Conservation (phyloP, 2,329 filamentous ascomycete species). For the Phyllosticta citriasiana region DNA sequence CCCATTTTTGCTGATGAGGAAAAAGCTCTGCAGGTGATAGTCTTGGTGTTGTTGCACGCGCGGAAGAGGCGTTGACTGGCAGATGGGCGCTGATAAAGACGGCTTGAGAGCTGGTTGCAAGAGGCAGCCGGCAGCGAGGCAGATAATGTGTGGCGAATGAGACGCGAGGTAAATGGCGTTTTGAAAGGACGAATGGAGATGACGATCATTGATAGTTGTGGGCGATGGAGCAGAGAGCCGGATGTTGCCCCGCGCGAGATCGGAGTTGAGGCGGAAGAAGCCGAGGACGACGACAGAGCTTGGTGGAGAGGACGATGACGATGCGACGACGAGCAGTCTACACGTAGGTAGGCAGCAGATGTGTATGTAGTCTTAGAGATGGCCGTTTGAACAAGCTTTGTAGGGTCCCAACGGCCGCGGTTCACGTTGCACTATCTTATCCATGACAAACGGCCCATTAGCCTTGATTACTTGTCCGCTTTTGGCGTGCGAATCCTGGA, state of each 20-base stretch:
- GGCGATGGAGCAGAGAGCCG: neutral
- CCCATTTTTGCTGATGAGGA: constrained; percentile 18
- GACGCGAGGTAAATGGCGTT: neutral
- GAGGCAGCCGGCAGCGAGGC: neutral
- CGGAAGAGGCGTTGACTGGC: neutral
- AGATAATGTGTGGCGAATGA: neutral
- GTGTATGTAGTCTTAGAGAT: neutral
- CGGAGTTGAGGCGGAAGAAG: neutral
- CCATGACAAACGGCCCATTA: neutral
- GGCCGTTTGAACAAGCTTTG: neutral
- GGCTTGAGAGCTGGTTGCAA: neutral
- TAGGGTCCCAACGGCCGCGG: neutral
- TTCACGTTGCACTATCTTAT: neutral
- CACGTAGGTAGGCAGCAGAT: too few relatives aligned
- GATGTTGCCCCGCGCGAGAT: neutral
- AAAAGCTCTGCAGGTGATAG: neutral
- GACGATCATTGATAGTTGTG: neutral
- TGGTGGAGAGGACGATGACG: neutral
- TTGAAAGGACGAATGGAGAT: neutral
- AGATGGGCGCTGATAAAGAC: neutral
- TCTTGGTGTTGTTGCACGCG: neutral
- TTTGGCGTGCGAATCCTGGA: neutral
- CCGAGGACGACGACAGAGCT: neutral
- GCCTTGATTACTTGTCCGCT: neutral
- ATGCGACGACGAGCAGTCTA: neutral